phyloP scores from a whole-genome alignment of 2,329 filamentous ascomycete genomes.

The Diaporthe vexans region DNA sequence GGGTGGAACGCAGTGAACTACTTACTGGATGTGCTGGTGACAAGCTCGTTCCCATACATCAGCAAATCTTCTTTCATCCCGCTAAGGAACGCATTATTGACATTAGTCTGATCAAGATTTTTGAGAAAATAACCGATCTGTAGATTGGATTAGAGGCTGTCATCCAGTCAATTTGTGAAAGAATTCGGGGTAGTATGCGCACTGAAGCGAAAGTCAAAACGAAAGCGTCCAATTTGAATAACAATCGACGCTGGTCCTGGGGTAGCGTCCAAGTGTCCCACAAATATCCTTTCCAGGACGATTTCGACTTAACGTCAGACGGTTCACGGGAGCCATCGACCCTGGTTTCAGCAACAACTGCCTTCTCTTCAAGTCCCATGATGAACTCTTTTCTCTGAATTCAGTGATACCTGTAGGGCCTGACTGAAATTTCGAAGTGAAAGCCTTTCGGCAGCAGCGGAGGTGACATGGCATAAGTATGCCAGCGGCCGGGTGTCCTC shows the following conservation, averaged over 20 bases:
- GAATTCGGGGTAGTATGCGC: neutral
- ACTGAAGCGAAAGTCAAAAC: conserved; percentile 52
- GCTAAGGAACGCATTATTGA: conserved; percentile 53
- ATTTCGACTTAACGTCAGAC: conserved; percentile 43
- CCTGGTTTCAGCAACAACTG: conserved; percentile 8
- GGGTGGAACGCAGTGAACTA: neutral
- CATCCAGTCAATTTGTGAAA: neutral
- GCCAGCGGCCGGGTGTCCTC: neutral
- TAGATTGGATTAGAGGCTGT: neutral
- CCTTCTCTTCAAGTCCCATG: conserved; percentile 18
- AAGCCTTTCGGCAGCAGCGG: neutral
- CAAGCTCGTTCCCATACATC: conserved; percentile 50
- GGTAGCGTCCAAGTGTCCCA: conserved; percentile 55
- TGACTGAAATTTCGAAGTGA: neutral
- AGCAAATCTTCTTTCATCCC: conserved; percentile 64
- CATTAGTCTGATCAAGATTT: conserved; percentile 56
- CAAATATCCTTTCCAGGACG: conserved; percentile 54
- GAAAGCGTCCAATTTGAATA: conserved; percentile 54
- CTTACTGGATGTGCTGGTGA: conserved; percentile 49
- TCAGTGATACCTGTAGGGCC: neutral
- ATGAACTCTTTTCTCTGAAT: neutral
- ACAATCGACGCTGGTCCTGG: conserved; percentile 49
- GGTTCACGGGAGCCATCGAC: conserved; percentile 36
- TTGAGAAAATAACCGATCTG: conserved; percentile 51
- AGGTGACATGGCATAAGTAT: conserved; percentile 5